These are phyloP conservation scores for Mycena vitilis DNA, from an alignment of 768 basidiomycete genomes.

Conservation along the genomic window DNA sequence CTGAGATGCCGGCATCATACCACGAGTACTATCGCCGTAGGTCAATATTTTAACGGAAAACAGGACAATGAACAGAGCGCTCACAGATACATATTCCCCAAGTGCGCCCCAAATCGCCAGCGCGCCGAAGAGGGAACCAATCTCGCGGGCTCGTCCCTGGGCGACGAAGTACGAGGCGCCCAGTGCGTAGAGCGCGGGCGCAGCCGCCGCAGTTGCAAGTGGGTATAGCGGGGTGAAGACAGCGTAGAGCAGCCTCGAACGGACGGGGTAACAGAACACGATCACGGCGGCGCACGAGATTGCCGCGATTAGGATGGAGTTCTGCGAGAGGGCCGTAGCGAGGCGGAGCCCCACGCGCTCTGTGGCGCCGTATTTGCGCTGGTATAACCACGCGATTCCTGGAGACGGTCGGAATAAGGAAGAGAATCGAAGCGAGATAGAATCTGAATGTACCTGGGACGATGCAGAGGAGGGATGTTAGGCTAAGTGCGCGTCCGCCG, in stretches of 20 bases:
- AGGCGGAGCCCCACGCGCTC: conserved; percentile 3
- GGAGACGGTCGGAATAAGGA: not conserved
- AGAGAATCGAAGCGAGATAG: not conserved
- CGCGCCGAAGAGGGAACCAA: conserved; percentile 22
- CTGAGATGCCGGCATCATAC: not conserved
- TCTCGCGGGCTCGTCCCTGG: conserved; percentile 3
- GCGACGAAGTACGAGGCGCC: conserved; percentile 17
- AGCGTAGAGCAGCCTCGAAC: conserved; percentile 2
- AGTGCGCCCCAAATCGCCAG: conserved; percentile 23
- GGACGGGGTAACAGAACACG: not conserved
- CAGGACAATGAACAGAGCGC: not conserved
- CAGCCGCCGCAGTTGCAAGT: not conserved
- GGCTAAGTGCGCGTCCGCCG: conserved; percentile 12
- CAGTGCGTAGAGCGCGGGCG: conserved; percentile 22
- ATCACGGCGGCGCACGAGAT: conserved; percentile 16
- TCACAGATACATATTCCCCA: not conserved
- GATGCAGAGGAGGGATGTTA: conserved; percentile 19
- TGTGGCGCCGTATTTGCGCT: conserved; percentile 5
- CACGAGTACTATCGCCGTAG: not conserved
- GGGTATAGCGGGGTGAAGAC: conserved; percentile 17
- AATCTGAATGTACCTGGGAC: conserved; percentile 5
- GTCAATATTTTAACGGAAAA: not conserved
- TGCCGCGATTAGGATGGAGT: conserved; percentile 15
- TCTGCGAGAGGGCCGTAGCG: conserved; percentile 10
- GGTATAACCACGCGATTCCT: conserved; percentile 15